Conservation (phyloP, 75 land plant species). For the Pinus tabuliformis region DNA sequence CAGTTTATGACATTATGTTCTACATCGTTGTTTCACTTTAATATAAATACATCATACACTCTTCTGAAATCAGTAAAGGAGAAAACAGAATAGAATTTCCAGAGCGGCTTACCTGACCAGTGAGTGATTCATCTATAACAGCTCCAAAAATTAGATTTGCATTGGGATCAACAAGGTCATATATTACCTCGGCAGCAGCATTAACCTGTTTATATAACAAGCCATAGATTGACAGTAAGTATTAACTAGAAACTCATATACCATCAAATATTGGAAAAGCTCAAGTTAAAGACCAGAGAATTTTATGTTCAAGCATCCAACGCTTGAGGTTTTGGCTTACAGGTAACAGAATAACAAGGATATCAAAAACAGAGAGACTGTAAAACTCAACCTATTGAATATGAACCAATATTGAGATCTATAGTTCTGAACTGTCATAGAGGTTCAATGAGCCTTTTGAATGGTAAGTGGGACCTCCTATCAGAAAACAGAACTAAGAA, state of each 20-base stretch:
- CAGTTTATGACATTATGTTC: background rate
- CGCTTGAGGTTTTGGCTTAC: no score
- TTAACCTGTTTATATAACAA: constrained; percentile 57
- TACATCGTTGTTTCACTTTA: background rate
- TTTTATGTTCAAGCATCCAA: no score
- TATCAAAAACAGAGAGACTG: no score
- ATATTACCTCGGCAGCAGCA: constrained; percentile 98
- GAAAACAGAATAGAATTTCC: background rate
- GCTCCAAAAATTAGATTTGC: constrained; percentile 98
- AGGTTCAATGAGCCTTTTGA: no score
- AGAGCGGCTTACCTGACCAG: constrained; percentile 70
- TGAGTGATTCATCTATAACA: constrained; percentile 83
- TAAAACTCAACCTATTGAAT: no score
- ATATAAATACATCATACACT: background rate
- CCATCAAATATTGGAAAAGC: background rate
- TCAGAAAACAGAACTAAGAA: no score
- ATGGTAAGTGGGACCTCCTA: no score
- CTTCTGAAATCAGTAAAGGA: background rate
- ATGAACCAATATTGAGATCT: no score
- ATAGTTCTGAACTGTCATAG: no score
- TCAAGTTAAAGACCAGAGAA: background rate
- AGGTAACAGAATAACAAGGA: no score
- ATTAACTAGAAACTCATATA: background rate
- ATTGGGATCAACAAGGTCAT: constrained; percentile 96
- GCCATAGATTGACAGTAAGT: background rate